Percentiles rank a stretch among this genome's conserved stretches.
phyloP scores from a whole-genome alignment of 2,329 filamentous ascomycete species.

The Ambrosiella beaveri region DNA sequence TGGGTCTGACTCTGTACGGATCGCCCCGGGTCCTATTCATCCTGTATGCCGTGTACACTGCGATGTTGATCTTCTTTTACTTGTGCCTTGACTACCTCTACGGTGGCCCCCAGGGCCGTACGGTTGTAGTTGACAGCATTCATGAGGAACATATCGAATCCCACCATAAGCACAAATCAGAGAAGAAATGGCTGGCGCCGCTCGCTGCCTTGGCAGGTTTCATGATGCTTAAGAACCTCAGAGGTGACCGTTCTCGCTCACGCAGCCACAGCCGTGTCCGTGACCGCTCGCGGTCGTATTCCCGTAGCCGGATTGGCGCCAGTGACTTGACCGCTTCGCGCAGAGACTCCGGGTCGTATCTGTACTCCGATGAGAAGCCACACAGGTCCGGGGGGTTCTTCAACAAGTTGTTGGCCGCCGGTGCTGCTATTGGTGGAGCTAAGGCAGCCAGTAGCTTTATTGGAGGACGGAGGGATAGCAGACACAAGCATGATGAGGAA shows the following conservation, averaged over 20 bases:
- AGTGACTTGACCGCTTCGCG: conserved; percentile 28
- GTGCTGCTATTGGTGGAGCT: conserved; percentile 44
- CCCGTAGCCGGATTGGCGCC: conserved; percentile 28
- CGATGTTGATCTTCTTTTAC: conserved; percentile 54
- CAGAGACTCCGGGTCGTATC: conserved; percentile 47
- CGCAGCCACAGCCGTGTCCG: conserved; percentile 19
- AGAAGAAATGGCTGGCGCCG: conserved; percentile 32
- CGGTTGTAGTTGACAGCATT: conserved; percentile 32
- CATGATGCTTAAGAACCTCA: conserved; percentile 28
- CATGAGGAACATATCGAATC: conserved; percentile 24
- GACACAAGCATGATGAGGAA: conserved; percentile 37
- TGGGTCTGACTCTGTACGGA: conserved; percentile 82
- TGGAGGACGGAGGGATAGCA: conserved; percentile 24
- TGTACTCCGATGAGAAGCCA: conserved; percentile 34
- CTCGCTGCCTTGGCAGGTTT: conserved; percentile 35
- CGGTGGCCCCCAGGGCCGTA: conserved; percentile 37
- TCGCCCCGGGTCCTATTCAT: conserved; percentile 76
- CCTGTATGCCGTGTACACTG: conserved; percentile 64
- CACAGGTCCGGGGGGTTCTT: conserved; percentile 30
- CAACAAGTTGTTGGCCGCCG: conserved; percentile 41
- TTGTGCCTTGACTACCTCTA: conserved; percentile 63
- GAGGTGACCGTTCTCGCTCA: conserved; percentile 22
- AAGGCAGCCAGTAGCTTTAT: conserved; percentile 42
- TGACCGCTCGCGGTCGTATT: conserved; percentile 19
- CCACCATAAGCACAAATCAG: conserved; percentile 18